phyloP scores from a whole-genome alignment of 148 eudicot species.

The Rhododendron molle region DNA sequence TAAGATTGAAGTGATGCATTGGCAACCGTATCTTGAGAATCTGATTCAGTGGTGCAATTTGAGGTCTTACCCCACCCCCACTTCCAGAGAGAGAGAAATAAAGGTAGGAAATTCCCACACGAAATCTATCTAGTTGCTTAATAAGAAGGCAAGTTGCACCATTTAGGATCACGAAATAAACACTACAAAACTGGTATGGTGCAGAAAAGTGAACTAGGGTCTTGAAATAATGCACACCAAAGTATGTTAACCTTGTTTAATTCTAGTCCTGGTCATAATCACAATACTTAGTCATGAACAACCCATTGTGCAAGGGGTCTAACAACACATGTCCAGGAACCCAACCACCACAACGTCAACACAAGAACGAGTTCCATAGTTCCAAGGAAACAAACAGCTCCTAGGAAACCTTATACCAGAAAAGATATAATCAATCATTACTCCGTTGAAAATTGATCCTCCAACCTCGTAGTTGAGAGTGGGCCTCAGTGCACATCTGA shows the following conservation, averaged over 20 bases:
- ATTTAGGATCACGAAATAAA: conserved; percentile 1
- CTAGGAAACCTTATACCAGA: not conserved
- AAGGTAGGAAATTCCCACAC: not conserved
- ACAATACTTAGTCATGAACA: not conserved
- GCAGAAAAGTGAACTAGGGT: conserved; percentile 3
- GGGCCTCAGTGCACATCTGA: not conserved
- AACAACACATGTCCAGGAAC: not conserved
- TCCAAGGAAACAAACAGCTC: not conserved
- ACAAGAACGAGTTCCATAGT: not conserved
- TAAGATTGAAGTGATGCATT: not conserved
- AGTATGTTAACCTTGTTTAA: not conserved
- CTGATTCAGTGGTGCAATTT: conserved; percentile 9
- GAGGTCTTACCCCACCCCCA: not conserved
- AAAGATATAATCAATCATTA: not conserved
- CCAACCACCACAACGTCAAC: not conserved
- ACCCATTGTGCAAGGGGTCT: not conserved
- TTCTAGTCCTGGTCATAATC: not conserved
- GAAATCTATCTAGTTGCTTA: not conserved
- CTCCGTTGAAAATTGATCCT: not conserved
- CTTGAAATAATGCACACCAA: not conserved
- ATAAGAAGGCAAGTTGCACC: not conserved
- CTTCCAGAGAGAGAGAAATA: not conserved
- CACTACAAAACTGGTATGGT: not conserved
- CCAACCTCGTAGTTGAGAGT: not conserved
- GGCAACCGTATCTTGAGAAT: conserved; percentile 4